A percentile compares a stretch with the other conserved stretches of the same genome.
These are phyloP conservation scores for Saturnispora hagleri DNA, from an alignment of 805 yeast species.

Conservation along the genomic window DNA sequence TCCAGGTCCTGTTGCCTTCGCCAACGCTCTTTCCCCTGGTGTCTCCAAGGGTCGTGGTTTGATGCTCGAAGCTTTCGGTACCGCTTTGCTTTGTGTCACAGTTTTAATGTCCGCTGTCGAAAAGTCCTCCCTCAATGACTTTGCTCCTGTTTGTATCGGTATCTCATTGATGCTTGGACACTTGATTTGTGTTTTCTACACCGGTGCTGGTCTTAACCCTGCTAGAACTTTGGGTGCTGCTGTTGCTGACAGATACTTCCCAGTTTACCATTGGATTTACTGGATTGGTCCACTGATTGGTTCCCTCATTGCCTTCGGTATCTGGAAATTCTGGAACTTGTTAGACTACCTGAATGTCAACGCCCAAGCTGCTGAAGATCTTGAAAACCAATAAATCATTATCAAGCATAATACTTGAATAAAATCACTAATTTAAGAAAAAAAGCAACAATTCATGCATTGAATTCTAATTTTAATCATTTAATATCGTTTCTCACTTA, in stretches of 20 bases:
- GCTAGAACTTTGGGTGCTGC: slow-evolving; percentile 81
- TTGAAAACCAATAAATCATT: neutral
- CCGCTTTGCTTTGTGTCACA: slow-evolving; percentile 61
- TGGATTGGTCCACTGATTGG: slow-evolving; percentile 86
- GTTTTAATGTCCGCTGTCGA: slow-evolving; percentile 81
- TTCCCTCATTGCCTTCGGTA: slow-evolving; percentile 50
- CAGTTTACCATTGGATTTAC: slow-evolving; percentile 82
- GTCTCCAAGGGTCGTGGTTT: slow-evolving; percentile 66
- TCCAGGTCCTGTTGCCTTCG: slow-evolving; percentile 66
- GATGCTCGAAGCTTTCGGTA: slow-evolving; percentile 75
- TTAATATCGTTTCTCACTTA: neutral
- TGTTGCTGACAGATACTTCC: slow-evolving; percentile 58
- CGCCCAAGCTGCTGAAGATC: neutral
- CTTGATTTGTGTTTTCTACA: slow-evolving; percentile 69
- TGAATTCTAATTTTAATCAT: neutral
- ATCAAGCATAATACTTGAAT: neutral
- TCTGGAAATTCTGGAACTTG: slow-evolving; percentile 58
- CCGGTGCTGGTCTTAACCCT: slow-evolving; percentile 90
- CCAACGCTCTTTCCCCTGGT: slow-evolving; percentile 66
- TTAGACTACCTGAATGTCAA: neutral
- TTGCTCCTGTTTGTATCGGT: slow-evolving; percentile 82
- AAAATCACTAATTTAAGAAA: too few relatives aligned
- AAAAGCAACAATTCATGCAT: neutral
- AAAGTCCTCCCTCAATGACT: slow-evolving; percentile 61
- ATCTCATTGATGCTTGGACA: slow-evolving; percentile 74